Percentiles rank a stretch among this genome's conserved stretches.
Conservation (phyloP, 2,329 filamentous ascomycete species). For the Periglandula ipomoeae region DNA sequence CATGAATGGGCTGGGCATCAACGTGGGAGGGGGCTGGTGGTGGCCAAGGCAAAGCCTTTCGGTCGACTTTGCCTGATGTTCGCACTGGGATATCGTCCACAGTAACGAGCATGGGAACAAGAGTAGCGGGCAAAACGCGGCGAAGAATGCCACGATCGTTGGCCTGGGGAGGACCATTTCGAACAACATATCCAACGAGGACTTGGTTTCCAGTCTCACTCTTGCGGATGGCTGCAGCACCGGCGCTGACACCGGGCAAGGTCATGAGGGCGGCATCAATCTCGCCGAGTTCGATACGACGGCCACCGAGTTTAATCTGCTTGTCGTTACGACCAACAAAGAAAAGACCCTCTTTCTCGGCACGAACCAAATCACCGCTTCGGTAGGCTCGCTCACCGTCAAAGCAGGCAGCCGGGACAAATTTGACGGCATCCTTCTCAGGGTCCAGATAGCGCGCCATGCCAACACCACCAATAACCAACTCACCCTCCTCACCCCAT, state of each 20-base stretch:
- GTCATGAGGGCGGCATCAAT: conserved; percentile 16
- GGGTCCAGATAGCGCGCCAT: conserved; percentile 15
- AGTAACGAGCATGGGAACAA: conserved; percentile 13
- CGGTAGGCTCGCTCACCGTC: conserved; percentile 15
- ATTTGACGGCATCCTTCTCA: conserved; percentile 13
- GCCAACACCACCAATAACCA: conserved; percentile 15
- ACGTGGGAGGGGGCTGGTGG: conserved; percentile 7
- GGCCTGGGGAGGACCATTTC: not conserved
- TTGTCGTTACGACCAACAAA: conserved; percentile 18
- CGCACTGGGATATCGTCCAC: conserved; percentile 13
- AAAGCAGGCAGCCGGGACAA: conserved; percentile 12
- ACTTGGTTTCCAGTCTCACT: conserved; percentile 14
- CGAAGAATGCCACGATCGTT: conserved; percentile 7
- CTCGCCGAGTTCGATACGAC: conserved; percentile 19
- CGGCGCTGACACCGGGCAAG: conserved; percentile 13
- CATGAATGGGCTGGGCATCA: conserved; percentile 6
- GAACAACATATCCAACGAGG: conserved; percentile 14
- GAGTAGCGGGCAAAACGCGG: conserved; percentile 10
- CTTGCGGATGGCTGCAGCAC: conserved; percentile 11
- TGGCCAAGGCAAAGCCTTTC: conserved; percentile 13
- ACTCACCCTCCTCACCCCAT: conserved; percentile 17
- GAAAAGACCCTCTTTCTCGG: conserved; percentile 13
- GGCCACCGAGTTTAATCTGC: conserved; percentile 21
- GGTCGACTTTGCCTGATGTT: conserved; percentile 15
- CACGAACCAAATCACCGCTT: conserved; percentile 17